These are phyloP conservation scores for Cercospora brassicicola DNA, from an alignment of 2,329 filamentous ascomycete genomes.

Conservation along the genomic window DNA sequence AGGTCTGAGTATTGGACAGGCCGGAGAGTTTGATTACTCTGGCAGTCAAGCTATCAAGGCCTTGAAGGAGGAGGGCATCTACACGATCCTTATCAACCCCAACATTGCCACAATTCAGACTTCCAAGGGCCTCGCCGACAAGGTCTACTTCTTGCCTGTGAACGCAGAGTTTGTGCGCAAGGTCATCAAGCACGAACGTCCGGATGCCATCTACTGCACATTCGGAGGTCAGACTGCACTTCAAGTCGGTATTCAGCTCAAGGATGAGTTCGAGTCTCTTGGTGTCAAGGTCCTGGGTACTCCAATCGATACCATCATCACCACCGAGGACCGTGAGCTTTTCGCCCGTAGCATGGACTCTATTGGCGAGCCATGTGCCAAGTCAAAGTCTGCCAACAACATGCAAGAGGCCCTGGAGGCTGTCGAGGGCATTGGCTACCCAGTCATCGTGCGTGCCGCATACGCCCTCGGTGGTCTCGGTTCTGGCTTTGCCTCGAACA, in stretches of 20 bases:
- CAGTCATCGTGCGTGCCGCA: conserved; percentile 93
- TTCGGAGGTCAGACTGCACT: conserved; percentile 97
- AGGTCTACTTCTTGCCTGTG: conserved; percentile 97
- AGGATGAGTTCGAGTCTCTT: conserved; percentile 90
- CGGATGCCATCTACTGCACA: conserved; percentile 95
- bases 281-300: conserved; percentile 95
- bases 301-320: conserved; percentile 96
- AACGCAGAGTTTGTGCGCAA: conserved; percentile 97
- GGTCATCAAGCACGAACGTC: conserved; percentile 90
- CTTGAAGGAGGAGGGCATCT: conserved; percentile 95
- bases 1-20: conserved; percentile 94
- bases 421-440: conserved; percentile 89
- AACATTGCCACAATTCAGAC: conserved; percentile 99
- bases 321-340: conserved; percentile 94
- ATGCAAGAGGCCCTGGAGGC: conserved; percentile 85
- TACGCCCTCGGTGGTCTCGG: conserved; percentile 94
- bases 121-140: conserved; percentile 94
- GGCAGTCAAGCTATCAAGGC: conserved; percentile 98
- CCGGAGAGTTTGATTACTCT: conserved; percentile 98
- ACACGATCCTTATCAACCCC: conserved; percentile 96
- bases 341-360: conserved; percentile 98
- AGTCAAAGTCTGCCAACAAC: conserved; percentile 88
- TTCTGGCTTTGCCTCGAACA: conserved; percentile 90
- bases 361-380: conserved; percentile 95
- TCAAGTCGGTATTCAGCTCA: conserved; percentile 94